Percentiles rank a stretch among this genome's conserved stretches.
Conservation (phyloP, 1,284 basidiomycete species). For the Boletus semigastroideus region DNA sequence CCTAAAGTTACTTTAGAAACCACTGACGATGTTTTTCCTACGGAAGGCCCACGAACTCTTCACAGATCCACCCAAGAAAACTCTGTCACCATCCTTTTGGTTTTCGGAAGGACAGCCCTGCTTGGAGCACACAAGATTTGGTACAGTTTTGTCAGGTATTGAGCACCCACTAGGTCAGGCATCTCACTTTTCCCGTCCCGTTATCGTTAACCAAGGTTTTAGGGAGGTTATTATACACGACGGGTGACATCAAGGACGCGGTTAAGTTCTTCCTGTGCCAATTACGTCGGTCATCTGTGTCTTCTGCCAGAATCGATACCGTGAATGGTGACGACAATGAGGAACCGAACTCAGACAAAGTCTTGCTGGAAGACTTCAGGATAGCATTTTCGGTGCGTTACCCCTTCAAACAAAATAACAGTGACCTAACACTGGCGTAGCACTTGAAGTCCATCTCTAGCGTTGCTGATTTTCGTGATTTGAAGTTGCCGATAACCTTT, state of each 20-base stretch:
- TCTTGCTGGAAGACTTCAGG: constrained; percentile 75
- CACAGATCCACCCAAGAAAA: constrained; percentile 46
- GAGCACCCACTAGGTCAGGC: constrained; percentile 70
- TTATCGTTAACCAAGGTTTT: constrained; percentile 2
- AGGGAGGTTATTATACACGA: constrained; percentile 77
- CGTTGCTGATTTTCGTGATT: constrained; percentile 38
- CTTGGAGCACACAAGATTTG: constrained; percentile 46
- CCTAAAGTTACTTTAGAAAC: constrained; percentile 54
- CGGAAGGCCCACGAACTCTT: constrained; percentile 66
- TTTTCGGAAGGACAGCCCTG: constrained; percentile 57
- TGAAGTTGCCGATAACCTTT: constrained; percentile 61
- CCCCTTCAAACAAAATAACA: not conserved
- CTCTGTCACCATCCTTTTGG: constrained; percentile 76
- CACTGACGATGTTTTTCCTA: constrained; percentile 76
- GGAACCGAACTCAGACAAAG: constrained; percentile 48
- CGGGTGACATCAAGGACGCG: constrained; percentile 69
- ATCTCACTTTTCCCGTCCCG: not conserved
- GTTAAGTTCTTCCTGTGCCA: constrained; percentile 66
- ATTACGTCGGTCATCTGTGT: constrained; percentile 36
- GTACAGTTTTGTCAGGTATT: constrained; percentile 66
- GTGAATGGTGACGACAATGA: constrained; percentile 25
- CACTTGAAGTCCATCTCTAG: constrained; percentile 60
- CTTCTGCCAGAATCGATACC: constrained; percentile 16
- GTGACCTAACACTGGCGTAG: constrained; percentile 38
- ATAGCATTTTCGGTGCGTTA: constrained; percentile 66